Evolutionary conservation across 129 eudicot species (phyloP).

Genomic region (Deinandra increscens): DNA sequence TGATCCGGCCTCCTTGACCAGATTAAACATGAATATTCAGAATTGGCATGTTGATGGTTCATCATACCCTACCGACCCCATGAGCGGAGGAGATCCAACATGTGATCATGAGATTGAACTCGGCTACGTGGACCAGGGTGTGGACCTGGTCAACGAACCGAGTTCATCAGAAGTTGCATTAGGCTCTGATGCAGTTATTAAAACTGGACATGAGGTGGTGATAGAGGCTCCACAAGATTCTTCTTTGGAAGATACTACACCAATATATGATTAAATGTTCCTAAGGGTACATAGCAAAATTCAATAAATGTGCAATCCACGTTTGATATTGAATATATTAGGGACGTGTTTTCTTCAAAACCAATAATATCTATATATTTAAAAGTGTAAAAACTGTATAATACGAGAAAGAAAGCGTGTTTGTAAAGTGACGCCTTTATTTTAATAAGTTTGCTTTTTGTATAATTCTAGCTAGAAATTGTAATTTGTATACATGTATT

Average conservation of each 20-base stretch:
- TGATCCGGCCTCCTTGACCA: slow-evolving; percentile 25
- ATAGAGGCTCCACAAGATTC: slow-evolving; percentile 33
- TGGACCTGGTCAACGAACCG: slow-evolving; percentile 18
- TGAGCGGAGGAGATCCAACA: slow-evolving; percentile 25
- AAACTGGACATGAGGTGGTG: slow-evolving; percentile 24
- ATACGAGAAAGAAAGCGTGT: too few species aligned
- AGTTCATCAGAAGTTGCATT: slow-evolving; percentile 28
- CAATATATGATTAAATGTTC: slow-evolving; percentile 1
- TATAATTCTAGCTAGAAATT: too few species aligned
- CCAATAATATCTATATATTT: too few species aligned
- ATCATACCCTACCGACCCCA: slow-evolving; percentile 27
- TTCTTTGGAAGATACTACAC: slow-evolving; percentile 42
- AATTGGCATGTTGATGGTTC: slow-evolving; percentile 29
- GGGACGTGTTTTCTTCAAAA: too few species aligned
- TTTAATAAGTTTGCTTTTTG: too few species aligned
- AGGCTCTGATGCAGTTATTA: neutral
- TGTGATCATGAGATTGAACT: slow-evolving; percentile 20
- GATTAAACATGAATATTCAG: slow-evolving; percentile 25
- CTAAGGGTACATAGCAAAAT: neutral
- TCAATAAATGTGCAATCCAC: neutral
- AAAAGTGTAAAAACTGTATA: too few species aligned
- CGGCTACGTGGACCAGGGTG: slow-evolving; percentile 5
- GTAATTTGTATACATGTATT: too few species aligned
- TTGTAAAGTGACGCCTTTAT: too few species aligned
- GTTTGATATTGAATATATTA: neutral